phyloP scores from a whole-genome alignment of 805 yeast species.

The Huiozyma sinensis region DNA sequence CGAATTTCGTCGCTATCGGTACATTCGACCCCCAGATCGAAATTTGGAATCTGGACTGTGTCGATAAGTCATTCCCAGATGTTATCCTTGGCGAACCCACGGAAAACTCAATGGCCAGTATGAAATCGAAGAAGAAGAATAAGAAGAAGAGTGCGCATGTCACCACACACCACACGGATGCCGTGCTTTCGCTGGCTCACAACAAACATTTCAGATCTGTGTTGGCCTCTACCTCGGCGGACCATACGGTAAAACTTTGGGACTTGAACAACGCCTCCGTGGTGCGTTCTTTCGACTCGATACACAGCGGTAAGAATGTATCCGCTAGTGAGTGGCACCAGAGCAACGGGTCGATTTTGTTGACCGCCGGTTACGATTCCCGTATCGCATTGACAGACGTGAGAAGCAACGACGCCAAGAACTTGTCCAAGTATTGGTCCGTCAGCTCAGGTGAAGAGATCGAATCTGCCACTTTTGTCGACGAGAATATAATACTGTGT shows the following conservation, averaged over 20 bases:
- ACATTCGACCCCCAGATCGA: conserved; percentile 97
- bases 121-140: conserved; percentile 38
- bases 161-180: conserved; percentile 82
- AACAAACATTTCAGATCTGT: conserved; percentile 74
- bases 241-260: conserved; percentile 90
- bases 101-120: conserved; percentile 27
- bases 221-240: conserved; percentile 91
- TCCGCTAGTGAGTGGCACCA: conserved; percentile 84
- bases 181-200: conserved; percentile 78
- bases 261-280: conserved; percentile 68
- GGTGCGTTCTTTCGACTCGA: conserved; percentile 55
- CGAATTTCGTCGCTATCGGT: conserved; percentile 93
- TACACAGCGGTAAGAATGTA: conserved; percentile 74
- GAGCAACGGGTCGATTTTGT: conserved; percentile 50
- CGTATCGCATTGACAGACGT: conserved; percentile 75
- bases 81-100: conserved; percentile 76
- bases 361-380: conserved; percentile 93
- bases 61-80: conserved; percentile 93
- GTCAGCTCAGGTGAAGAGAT: conserved; percentile 68
- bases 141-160: conserved; percentile 39
- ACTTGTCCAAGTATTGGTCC: conserved; percentile 54
- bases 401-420: conserved; percentile 51
- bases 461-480: conserved; percentile 68
- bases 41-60: conserved; percentile 87
- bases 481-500: conserved; percentile 53